Base-by-base conservation (phyloP, 345 rosid species). In the Gossypium thurberi region DNA sequence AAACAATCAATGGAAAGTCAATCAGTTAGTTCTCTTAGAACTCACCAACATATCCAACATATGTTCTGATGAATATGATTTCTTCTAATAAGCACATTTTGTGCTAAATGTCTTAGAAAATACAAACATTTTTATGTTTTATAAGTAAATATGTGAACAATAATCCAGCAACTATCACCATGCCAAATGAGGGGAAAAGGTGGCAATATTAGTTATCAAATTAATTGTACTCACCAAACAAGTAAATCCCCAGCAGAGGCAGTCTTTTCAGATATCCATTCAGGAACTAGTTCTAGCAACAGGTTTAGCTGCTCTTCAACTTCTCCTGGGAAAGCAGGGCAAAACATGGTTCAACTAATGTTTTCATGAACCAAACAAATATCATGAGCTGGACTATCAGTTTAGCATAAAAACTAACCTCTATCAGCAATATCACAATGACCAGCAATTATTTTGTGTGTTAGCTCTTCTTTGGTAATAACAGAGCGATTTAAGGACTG, bases 211-310 rank as follows among this genome's bases (percentile, higher is more conserved):
- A 18, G 75, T 28, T 15, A 59, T 50, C 37, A 44, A 43, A 9
- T 56, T 18, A 42, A 44, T 3, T 33, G 33, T 44, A 72, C 90
- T 86, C 75, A 91, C 97, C 94, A 81, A n/a, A 91, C 59, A 71
- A 96, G 87, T 43, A 80, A 18, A 72, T 90, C 97, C 10, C 97
- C 96, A 42, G 85, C 21, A 37, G 83, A 82, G 33, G 91, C 78
- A 42, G 50, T 66, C 78, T 89, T 93, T 83, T 91, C 91, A 13
- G 90, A 85, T 8, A 95, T 87, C 99, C 97, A 91, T 64, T 91
- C 93, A 0, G 98, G 99, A 73, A 86, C 94, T 20, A 91, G 81
- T 75, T 93, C 96, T 72, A 80, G 82, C 81, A 96, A 52, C 80
- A 93, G 71, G 47, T 76, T 78, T 20, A 91, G 83, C 75, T 88